A percentile compares a stretch with the other conserved stretches of the same genome.
Evolutionary conservation across 2,329 filamentous ascomycete species (phyloP).

Genomic region (Ophioceras dolichostomum): DNA sequence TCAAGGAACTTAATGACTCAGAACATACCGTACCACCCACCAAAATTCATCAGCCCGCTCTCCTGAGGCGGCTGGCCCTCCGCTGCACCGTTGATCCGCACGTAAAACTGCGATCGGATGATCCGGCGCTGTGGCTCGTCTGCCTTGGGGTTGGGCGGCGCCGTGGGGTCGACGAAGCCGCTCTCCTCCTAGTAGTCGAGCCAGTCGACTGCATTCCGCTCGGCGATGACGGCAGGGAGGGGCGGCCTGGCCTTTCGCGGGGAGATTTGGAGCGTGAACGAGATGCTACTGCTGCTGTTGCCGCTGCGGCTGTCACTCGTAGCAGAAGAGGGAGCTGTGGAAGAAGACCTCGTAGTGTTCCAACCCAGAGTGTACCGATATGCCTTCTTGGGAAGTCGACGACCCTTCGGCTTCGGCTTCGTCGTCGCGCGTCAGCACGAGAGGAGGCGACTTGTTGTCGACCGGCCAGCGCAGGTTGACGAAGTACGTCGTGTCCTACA

Average conservation of each 20-base stretch:
- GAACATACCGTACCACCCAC: conserved; percentile 28
- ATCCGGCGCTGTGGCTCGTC: conserved; percentile 30
- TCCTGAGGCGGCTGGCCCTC: conserved; percentile 25
- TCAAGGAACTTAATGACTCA: too few relatives aligned
- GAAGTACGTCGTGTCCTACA: conserved; percentile 25
- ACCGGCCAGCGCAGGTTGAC: conserved; percentile 22
- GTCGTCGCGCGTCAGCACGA: conserved; percentile 13
- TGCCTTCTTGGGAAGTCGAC: conserved; percentile 13
- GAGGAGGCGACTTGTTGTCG: conserved; percentile 4
- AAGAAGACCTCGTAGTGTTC: too few relatives aligned
- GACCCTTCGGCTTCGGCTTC: conserved; percentile 9
- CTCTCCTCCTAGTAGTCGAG: conserved; percentile 24
- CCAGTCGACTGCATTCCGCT: conserved; percentile 17
- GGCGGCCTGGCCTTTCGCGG: conserved; percentile 12
- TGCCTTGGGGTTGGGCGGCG: conserved; percentile 20
- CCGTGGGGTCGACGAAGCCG: conserved; percentile 27
- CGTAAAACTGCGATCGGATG: conserved; percentile 28
- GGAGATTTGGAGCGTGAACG: conserved; percentile 22
- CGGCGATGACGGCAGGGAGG: conserved; percentile 11
- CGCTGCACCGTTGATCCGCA: conserved; percentile 27
- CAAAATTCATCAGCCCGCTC: conserved; percentile 30
- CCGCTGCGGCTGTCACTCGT: conserved; percentile 8
- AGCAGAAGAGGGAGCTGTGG: too few relatives aligned
- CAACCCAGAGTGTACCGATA: conserved; percentile 22
- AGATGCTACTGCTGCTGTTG: conserved; percentile 7